Conservation (phyloP, 2,329 filamentous ascomycete species). For the Remersonia thermophila region DNA sequence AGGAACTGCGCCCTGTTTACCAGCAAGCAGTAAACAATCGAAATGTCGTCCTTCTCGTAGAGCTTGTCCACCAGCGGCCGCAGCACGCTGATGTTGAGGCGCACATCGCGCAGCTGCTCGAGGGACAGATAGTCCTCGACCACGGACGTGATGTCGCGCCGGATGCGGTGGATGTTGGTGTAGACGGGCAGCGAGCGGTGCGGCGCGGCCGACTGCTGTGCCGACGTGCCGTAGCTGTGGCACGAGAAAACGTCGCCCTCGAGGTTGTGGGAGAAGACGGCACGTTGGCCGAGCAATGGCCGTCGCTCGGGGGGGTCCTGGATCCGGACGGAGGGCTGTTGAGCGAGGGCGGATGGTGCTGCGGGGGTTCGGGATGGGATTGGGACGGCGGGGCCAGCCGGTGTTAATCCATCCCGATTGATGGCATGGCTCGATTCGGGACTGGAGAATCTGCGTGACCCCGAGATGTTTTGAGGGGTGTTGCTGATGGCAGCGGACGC, state of each 20-base stretch:
- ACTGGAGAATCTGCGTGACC: no score
- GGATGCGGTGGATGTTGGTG: constrained; percentile 62
- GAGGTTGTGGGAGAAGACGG: constrained; percentile 24
- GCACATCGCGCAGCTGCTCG: constrained; percentile 66
- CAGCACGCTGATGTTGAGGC: constrained; percentile 70
- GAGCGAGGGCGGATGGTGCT: constrained; percentile 20
- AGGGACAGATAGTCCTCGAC: constrained; percentile 53
- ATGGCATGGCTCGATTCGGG: no score
- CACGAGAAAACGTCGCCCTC: constrained; percentile 16
- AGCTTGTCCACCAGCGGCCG: constrained; percentile 74
- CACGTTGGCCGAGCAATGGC: constrained; percentile 24
- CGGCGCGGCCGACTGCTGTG: constrained; percentile 32
- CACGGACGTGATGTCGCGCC: constrained; percentile 49
- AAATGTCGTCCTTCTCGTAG: constrained; percentile 68
- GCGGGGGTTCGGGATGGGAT: constrained; percentile 22
- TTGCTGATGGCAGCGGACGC: no score
- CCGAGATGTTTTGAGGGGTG: no score
- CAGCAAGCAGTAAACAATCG: constrained; percentile 71
- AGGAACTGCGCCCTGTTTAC: constrained; percentile 74
- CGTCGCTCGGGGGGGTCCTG: constrained; percentile 16
- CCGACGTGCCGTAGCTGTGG: neutral
- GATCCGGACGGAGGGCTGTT: constrained; percentile 12
- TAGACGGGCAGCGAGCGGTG: constrained; percentile 59
- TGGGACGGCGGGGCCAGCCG: no score
- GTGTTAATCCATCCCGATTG: no score